Evolutionary conservation across 169 alveolate species (phyloP), one percentile per base, ranked within the genome.

Genomic region (Plasmodium adleri): DNA sequence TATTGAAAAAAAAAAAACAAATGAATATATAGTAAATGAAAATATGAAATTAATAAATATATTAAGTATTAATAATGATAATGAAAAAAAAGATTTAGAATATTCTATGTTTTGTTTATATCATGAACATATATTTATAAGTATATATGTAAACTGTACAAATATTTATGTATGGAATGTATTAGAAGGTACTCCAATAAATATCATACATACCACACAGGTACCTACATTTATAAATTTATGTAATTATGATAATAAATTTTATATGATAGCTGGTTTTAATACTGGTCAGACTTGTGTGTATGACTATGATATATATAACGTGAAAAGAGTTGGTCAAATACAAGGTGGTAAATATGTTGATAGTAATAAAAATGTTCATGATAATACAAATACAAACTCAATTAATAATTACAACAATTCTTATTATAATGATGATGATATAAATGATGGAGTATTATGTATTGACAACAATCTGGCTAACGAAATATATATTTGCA

Each of bases 91-190:
- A 24, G 91, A 83, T 56, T 63, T 83, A 22, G 91, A 83, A 58
- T 68, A 83, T 26, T 83, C 70, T 43, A 83, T 83, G 91, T 83
- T 83, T 52, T 83, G 91, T 39, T 72, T 83, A 22, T 83, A 26
- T 63, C 68, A 83, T 83, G 91, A 83, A 45, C 32, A 83, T 47
- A 68, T 83, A 13, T 10, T 83, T 8, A 15, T 83, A 49, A 83
- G 91, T 22, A 83, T 83, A 20, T 83, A 83, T 50, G 12, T 83
- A 20, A 63, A 83, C 39, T 67, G 74, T 3, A 66, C 83, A 32
- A 83, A 83, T 56, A 83, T 83, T 39, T 83, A 83, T 56, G 28
- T 83, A 8, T 83, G 91, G 91, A 47, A 83, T 67, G 47, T 83
- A n/a, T 49, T 47, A 3, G 85, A 83, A 72, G 47, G 68, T n/a